Evolutionary conservation across 2,329 filamentous ascomycete species (phyloP), one percentile per base, ranked within the genome.

Genomic region (Epichloe amarillans): DNA sequence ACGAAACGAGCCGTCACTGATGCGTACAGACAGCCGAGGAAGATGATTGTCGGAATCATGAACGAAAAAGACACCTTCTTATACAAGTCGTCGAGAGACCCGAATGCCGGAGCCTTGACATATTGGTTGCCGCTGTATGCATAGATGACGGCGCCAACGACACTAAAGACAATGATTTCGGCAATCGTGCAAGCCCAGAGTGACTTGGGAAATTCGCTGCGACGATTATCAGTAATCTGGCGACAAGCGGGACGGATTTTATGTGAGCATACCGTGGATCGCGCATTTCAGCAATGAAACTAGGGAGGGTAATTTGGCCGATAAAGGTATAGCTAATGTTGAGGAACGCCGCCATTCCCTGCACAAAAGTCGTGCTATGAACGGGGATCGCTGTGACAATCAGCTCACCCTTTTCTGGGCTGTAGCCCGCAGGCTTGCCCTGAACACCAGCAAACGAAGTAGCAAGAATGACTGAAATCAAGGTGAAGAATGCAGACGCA

Each of bases 261-360:
- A 7, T 1, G 15, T 15, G 37, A 8, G 40, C 66, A 46, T 60
- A 72, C 70, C 68, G 64, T 2, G 79, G 79, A 30, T 82, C 74
- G 52, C 72, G 86, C 90, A 96, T 96, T 67, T 96, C 90, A 3
- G 90, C 89, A 56, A 96, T 96, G 71, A 96, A 96, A 58, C 86
- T 91, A 0, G 90, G 90, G 14, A 96, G 75, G 0, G 90, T 95
- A 60, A 95, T 95, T 64, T 96, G 90, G 0, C 90, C 90, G 58
- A 96, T 95, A 63, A 96, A 95, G 0, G 90, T 95, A 65, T 95
- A 96, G 68, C 83, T 88, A 63, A 96, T 96, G 68, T 96, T 96
- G 65, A 96, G 76, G 68, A 95, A 95, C 0, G 90, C 90, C 49
- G 82, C 88, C 75, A 95, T 83, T 21, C 83, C 89, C 3, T 76